Conservation (phyloP, 306 rosid species). For the Phaseolus lunatus region DNA sequence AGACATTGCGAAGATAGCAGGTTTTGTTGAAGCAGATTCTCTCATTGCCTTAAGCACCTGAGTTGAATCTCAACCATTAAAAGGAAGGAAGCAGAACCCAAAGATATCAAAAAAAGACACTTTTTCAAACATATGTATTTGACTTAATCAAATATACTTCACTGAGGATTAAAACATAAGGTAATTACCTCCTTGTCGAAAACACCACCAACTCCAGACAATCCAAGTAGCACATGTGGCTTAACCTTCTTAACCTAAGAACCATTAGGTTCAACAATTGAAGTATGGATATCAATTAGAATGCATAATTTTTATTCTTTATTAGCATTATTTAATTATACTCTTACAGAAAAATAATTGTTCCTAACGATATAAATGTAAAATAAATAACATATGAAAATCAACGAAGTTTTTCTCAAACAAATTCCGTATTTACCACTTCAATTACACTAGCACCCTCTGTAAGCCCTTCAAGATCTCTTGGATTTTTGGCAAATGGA, state of each 20-base stretch:
- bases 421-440: constrained; percentile 66
- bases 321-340: constrained; percentile 10
- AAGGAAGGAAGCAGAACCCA: constrained; percentile 37
- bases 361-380: constrained; percentile 11
- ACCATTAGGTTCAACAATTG: constrained; percentile 37
- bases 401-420: constrained; percentile 13
- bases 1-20: constrained; percentile 93
- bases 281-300: constrained; percentile 12
- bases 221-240: constrained; percentile 90
- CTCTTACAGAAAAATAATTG: constrained; percentile 18
- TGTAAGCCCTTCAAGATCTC: constrained; percentile 65
- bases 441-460: constrained; percentile 84
- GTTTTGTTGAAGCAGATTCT: constrained; percentile 82
- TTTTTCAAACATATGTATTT: constrained; percentile 31
- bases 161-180: constrained; percentile 15
- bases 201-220: constrained; percentile 94
- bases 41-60: constrained; percentile 89
- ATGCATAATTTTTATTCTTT: constrained; percentile 16
- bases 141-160: constrained; percentile 15
- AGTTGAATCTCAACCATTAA: constrained; percentile 46
- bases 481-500: constrained; percentile 75
- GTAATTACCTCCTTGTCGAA: constrained; percentile 75
- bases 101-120: constrained; percentile 35
- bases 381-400: constrained; percentile 8
- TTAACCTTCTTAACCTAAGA: constrained; percentile 80